phyloP scores from a whole-genome alignment of 2,329 filamentous ascomycete species.

The Trichoderma oligosporum region DNA sequence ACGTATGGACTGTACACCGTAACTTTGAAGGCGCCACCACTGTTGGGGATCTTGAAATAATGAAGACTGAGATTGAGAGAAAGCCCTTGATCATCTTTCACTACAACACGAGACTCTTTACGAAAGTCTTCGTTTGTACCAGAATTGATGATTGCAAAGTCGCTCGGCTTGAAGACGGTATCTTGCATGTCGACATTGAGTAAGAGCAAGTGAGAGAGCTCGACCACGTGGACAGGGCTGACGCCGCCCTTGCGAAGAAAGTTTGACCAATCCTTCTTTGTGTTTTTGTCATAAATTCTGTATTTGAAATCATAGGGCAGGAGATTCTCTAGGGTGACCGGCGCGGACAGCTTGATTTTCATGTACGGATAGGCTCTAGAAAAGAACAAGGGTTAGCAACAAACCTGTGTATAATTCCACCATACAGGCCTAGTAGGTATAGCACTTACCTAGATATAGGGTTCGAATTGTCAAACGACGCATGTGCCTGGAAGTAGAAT shows the following conservation, averaged over 20 bases:
- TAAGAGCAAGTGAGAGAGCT: constrained; percentile 86
- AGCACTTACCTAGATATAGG: constrained; percentile 65
- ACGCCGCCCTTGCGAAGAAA: constrained; percentile 95
- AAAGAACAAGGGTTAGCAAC: neutral
- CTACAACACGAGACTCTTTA: constrained; percentile 71
- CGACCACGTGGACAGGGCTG: constrained; percentile 94
- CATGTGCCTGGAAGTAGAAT: constrained; percentile 96
- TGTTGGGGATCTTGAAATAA: constrained; percentile 85
- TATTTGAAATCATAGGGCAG: constrained; percentile 99
- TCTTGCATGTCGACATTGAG: constrained; percentile 97
- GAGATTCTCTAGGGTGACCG: constrained; percentile 89
- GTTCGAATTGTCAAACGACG: constrained; percentile 77
- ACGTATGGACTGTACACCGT: constrained; percentile 95
- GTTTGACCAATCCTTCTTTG: constrained; percentile 98
- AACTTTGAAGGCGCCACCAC: constrained; percentile 92
- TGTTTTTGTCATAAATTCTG: constrained; percentile 97
- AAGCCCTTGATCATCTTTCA: constrained; percentile 81
- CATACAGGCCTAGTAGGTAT: neutral
- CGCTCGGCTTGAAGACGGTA: constrained; percentile 87
- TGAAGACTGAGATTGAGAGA: constrained; percentile 79
- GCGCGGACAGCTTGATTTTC: constrained; percentile 85
- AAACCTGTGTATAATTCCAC: neutral
- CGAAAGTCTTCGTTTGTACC: constrained; percentile 83
- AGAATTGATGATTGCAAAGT: constrained; percentile 95
- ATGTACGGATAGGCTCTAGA: constrained; percentile 83